These are phyloP conservation scores for Epichloe glyceriae DNA, from an alignment of 2,329 filamentous ascomycete genomes.

Conservation along the genomic window DNA sequence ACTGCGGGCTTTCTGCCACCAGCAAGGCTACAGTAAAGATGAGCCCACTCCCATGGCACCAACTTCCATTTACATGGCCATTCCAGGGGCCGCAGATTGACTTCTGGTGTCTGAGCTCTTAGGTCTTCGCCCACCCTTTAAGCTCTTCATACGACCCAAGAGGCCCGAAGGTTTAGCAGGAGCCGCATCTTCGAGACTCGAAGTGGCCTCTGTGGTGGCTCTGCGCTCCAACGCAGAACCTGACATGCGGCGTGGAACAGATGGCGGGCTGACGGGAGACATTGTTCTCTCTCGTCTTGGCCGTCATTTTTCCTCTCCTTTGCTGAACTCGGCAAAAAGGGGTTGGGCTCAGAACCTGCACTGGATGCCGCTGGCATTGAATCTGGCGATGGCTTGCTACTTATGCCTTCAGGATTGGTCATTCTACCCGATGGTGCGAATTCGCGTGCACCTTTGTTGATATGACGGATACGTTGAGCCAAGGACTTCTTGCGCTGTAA, in stretches of 20 bases:
- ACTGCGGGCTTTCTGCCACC: neutral
- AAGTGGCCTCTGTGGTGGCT: constrained; percentile 43
- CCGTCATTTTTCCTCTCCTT: constrained; percentile 38
- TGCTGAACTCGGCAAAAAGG: constrained; percentile 72
- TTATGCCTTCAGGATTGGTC: constrained; percentile 39
- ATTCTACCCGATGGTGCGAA: constrained; percentile 46
- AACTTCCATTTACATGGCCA: constrained; percentile 23
- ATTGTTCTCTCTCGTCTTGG: constrained; percentile 26
- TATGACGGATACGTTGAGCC: constrained; percentile 79
- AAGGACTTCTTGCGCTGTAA: constrained; percentile 88
- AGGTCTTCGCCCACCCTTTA: constrained; percentile 53
- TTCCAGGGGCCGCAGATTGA: constrained; percentile 18
- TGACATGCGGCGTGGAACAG: constrained; percentile 25
- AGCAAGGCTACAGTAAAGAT: neutral
- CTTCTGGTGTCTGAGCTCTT: constrained; percentile 16
- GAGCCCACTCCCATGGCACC: constrained; percentile 8
- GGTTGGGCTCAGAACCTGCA: constrained; percentile 40
- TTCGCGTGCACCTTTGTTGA: constrained; percentile 56
- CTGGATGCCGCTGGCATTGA: constrained; percentile 20
- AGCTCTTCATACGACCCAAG: constrained; percentile 66
- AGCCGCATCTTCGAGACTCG: constrained; percentile 26
- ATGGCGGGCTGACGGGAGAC: constrained; percentile 46
- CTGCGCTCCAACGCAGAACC: constrained; percentile 46
- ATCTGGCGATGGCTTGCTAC: constrained; percentile 29
- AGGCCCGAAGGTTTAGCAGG: constrained; percentile 46